Evolutionary conservation across 2,329 filamentous ascomycete species (phyloP).

Genomic region (Hypoxylon sp.): DNA sequence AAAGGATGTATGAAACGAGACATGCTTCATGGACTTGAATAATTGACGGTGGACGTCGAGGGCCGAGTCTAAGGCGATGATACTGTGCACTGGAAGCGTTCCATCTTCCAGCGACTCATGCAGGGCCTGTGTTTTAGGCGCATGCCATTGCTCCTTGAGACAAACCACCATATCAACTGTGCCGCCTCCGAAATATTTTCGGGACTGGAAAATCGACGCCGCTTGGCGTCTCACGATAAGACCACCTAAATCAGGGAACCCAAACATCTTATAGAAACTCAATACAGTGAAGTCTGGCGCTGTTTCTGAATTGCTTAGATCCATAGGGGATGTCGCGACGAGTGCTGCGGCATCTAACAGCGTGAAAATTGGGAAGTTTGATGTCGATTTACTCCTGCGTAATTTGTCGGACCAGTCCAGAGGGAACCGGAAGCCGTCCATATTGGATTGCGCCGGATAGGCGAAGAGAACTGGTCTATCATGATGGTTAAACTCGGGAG

Average conservation of each 20-base stretch:
- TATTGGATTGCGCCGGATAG: conserved; percentile 92
- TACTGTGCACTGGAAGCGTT: conserved; percentile 90
- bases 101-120: conserved; percentile 93
- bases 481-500: conserved; percentile 49
- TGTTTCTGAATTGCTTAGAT: conserved; percentile 72
- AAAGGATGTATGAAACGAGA: conserved; percentile 79
- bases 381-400: conserved; percentile 53
- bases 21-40: conserved; percentile 77
- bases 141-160: conserved; percentile 86
- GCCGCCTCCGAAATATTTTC: conserved; percentile 92
- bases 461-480: conserved; percentile 71
- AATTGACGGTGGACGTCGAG: conserved; percentile 77
- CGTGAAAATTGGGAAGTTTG: conserved; percentile 67
- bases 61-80: conserved; percentile 84
- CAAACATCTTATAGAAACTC: conserved; percentile 98
- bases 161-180: conserved; percentile 92
- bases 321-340: conserved; percentile 81
- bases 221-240: conserved; percentile 84
- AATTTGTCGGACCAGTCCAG: conserved; percentile 74
- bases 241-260: conserved; percentile 91
- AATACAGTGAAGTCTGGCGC: conserved; percentile 89
- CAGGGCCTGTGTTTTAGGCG: conserved; percentile 76
- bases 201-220: conserved; percentile 72
- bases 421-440: conserved; percentile 85
- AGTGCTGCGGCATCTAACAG: conserved; percentile 88